These are phyloP conservation scores for Suillus weaverae DNA, from an alignment of 768 basidiomycete genomes.

Conservation along the genomic window DNA sequence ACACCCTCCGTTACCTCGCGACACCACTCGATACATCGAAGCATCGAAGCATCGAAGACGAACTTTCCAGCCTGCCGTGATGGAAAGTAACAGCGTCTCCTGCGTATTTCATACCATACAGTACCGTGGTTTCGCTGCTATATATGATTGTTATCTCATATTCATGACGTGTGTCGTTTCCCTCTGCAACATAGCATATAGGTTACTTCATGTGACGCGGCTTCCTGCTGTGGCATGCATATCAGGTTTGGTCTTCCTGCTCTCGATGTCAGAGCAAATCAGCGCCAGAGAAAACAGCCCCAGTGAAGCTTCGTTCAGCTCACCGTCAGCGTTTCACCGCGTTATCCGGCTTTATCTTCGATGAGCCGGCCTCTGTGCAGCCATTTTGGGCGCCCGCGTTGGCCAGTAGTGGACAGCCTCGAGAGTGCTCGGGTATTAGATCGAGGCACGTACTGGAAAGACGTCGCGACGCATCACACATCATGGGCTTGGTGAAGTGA, in stretches of 20 bases:
- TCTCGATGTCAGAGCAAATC: not conserved
- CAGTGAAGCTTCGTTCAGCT: not conserved
- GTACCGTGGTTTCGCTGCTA: not conserved
- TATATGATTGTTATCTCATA: not conserved
- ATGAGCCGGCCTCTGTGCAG: not conserved
- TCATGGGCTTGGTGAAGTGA: not conserved
- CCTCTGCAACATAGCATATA: not conserved
- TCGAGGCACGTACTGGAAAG: not conserved
- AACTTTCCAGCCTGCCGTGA: not conserved
- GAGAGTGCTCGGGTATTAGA: not conserved
- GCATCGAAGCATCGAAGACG: not conserved
- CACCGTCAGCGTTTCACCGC: not conserved
- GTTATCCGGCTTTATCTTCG: not conserved
- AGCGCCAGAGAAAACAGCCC: not conserved
- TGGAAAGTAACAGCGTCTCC: not conserved
- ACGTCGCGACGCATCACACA: not conserved
- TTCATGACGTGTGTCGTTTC: not conserved
- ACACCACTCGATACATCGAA: not conserved
- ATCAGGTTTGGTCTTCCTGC: not conserved
- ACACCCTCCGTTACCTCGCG: not conserved
- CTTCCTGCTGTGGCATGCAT: not conserved
- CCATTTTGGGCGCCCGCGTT: not conserved
- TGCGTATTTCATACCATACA: not conserved
- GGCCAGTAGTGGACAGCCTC: not conserved
- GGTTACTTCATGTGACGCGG: not conserved